These are phyloP conservation scores for Penicillium sp. DNA, from an alignment of 2,329 filamentous ascomycete species.

Conservation along the genomic window DNA sequence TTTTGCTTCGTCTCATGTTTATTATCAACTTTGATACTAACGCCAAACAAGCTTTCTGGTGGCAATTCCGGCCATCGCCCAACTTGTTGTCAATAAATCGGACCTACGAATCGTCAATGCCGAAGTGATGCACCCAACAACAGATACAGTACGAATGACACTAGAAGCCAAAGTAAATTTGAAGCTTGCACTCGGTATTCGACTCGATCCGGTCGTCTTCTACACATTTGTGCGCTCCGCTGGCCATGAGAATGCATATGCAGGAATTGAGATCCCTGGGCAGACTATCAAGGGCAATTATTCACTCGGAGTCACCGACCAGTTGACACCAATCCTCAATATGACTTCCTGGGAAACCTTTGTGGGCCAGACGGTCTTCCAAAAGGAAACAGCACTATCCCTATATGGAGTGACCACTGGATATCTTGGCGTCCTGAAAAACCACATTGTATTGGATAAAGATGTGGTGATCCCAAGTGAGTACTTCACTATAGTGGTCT, in stretches of 20 bases:
- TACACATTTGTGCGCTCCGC: slow-evolving; percentile 13
- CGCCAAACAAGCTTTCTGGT: slow-evolving; percentile 41
- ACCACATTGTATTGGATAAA: slow-evolving; percentile 18
- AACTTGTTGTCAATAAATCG: slow-evolving; percentile 44
- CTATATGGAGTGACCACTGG: slow-evolving; percentile 13
- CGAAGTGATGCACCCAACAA: slow-evolving; percentile 15
- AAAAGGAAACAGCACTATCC: slow-evolving; percentile 14
- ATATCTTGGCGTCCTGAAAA: slow-evolving; percentile 20
- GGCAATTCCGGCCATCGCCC: slow-evolving; percentile 48
- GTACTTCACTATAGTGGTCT: not conserved
- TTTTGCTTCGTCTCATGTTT: not conserved
- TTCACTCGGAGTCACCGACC: slow-evolving; percentile 11
- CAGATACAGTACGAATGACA: slow-evolving; percentile 19
- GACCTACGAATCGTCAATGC: slow-evolving; percentile 36
- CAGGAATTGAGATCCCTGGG: slow-evolving; percentile 15
- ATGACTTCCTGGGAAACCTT: slow-evolving; percentile 15
- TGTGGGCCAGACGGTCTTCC: slow-evolving; percentile 13
- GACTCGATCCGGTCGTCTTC: slow-evolving; percentile 17
- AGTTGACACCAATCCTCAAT: slow-evolving; percentile 13
- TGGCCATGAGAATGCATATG: slow-evolving; percentile 15
- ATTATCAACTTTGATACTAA: not conserved
- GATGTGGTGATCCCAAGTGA: slow-evolving; percentile 14
- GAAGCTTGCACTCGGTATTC: slow-evolving; percentile 15
- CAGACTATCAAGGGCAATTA: slow-evolving; percentile 22
- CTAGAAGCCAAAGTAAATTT: slow-evolving; percentile 18